phyloP scores from a whole-genome alignment of 306 rosid species.

The Parietaria judaica region DNA sequence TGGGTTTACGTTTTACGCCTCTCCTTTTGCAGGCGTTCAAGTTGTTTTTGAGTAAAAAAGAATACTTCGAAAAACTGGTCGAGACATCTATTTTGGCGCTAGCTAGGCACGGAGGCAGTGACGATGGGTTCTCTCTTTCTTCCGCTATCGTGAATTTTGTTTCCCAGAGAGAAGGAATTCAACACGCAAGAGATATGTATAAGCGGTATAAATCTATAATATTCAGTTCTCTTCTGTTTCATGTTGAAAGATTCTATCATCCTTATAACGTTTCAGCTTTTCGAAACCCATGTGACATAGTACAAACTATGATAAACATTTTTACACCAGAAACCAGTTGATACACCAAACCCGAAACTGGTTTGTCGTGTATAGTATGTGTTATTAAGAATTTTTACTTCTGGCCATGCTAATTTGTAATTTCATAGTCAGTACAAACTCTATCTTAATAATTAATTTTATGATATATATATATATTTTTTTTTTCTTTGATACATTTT shows the following conservation, averaged over 20 bases:
- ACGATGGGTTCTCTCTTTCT: slow-evolving; percentile 73
- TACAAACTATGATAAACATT: no score
- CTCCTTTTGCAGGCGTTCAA: slow-evolving; percentile 56
- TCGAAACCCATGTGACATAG: background rate
- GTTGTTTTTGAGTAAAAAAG: slow-evolving; percentile 47
- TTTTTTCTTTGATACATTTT: no score
- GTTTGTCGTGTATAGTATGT: no score
- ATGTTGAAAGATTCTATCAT: slow-evolving; percentile 1
- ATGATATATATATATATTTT: no score
- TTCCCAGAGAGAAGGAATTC: slow-evolving; percentile 72
- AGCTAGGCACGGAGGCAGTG: slow-evolving; percentile 67
- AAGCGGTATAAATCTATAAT: slow-evolving; percentile 44
- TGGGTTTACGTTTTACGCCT: background rate
- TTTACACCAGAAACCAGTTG: background rate
- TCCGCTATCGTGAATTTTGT: slow-evolving; percentile 52
- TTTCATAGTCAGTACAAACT: no score
- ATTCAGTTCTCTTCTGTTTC: background rate
- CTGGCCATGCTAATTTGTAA: no score
- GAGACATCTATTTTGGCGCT: slow-evolving; percentile 52
- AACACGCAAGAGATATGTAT: slow-evolving; percentile 58
- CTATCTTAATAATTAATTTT: no score
- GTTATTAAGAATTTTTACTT: no score
- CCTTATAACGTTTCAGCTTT: background rate
- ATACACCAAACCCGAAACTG: no score
- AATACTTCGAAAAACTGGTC: slow-evolving; percentile 57